Evolutionary conservation across 2,329 filamentous ascomycete genomes (phyloP).

Genomic region (Pyrenophora tritici-repentis): DNA sequence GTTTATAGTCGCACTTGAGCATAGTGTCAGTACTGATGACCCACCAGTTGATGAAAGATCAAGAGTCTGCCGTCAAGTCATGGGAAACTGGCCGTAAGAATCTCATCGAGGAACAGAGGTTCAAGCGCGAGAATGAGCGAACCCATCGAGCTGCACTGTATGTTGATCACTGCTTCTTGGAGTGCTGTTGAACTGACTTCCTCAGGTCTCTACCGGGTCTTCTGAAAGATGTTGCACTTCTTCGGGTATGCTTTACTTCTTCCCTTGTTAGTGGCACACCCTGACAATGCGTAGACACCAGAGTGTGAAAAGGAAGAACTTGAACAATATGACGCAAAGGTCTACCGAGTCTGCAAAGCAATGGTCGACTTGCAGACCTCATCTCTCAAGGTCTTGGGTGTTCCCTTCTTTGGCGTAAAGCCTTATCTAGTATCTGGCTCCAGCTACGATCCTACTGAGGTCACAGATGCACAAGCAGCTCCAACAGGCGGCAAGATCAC

Average conservation of each 20-base stretch:
- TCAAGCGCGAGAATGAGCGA: constrained; percentile 58
- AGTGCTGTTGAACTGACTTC: constrained; percentile 6
- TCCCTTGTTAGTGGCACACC: neutral
- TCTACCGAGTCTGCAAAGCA: constrained; percentile 62
- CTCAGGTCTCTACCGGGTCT: constrained; percentile 37
- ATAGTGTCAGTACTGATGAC: constrained; percentile 7
- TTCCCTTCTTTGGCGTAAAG: constrained; percentile 42
- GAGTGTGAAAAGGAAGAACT: constrained; percentile 61
- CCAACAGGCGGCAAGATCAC: constrained; percentile 27
- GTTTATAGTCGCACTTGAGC: neutral
- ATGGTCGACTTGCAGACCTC: constrained; percentile 64
- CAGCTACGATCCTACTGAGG: constrained; percentile 16
- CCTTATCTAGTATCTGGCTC: constrained; percentile 32
- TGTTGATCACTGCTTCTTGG: constrained; percentile 23
- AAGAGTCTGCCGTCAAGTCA: constrained; percentile 65
- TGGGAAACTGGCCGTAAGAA: constrained; percentile 62
- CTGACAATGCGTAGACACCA: constrained; percentile 43
- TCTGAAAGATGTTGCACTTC: constrained; percentile 24
- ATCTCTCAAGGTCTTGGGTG: constrained; percentile 60
- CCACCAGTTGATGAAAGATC: constrained; percentile 62
- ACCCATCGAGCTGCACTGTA: constrained; percentile 61
- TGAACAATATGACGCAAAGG: constrained; percentile 63
- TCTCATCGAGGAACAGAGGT: constrained; percentile 57
- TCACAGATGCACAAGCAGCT: constrained; percentile 1
- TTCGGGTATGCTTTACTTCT: constrained; percentile 23